Evolutionary conservation across 2,329 filamentous ascomycete genomes (phyloP), one percentile per base, ranked within the genome.

Genomic region (Plectosphaerella cucumerina): DNA sequence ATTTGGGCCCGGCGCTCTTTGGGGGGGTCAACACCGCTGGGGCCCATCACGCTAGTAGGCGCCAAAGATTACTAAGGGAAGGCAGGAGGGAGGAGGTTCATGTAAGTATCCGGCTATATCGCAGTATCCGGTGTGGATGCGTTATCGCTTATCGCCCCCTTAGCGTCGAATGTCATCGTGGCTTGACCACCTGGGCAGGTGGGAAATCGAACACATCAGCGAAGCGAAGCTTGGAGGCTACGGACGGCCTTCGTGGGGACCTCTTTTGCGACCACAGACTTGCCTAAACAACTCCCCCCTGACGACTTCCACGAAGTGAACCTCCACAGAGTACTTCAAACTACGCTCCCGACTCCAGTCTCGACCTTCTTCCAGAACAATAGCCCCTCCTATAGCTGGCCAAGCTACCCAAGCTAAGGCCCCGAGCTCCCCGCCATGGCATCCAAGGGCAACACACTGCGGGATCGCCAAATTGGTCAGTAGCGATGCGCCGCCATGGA

Each of bases 391-490:
- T 12, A 18, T 49, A 55, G 50, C 43, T 49, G 51, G 53, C 56
- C 39, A 34, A 42, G 39, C 39, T 42, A 18, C 39, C 17, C n/a
- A 42, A 42, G 39, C 39, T 5, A 31, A 18, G 39, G 15, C 18
- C n/a, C 8, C 11, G 49, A 57, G 55, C 53, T 52, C 47, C 51
- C 50, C 47, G 47, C 54, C 53, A 78, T 78, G 75, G 70, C 74
- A 56, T 65, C 72, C 57, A 74, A 70, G 53, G 72, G 68, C 49
- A 71, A 66, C 55, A 74, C 74, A 41, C 60, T 79, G 59, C 70
- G 76, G 61, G 75, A 78, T 66, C 75, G 73, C 63, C 75, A 78
- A 60, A 75, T 78, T 62, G 66, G 74, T 76, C 64, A 48, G 62
- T 55, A 42, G 12, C 26, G 4, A 31, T 31, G 26, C 26, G 26